A percentile compares a stretch with the other conserved stretches of the same genome.
Evolutionary conservation across 306 rosid species (phyloP).

Genomic region (Lupinus albus): DNA sequence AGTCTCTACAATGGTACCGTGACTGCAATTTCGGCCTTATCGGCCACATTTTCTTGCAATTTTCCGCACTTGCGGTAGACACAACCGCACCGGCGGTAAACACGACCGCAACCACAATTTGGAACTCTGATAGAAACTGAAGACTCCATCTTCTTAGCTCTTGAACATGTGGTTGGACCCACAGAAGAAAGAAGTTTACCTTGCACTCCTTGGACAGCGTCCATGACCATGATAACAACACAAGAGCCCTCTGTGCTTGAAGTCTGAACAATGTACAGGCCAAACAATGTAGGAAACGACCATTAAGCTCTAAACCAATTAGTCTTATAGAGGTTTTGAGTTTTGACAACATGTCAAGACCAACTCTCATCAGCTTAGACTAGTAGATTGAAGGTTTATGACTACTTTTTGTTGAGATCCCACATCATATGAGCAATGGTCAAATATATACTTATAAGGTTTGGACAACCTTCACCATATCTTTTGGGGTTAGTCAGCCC

Average conservation of each 20-base stretch:
- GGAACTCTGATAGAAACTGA: no score
- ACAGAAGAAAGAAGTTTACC: neutral
- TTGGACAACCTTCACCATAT: no score
- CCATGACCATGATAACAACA: neutral
- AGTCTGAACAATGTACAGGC: constrained; percentile 3
- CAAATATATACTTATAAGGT: no score
- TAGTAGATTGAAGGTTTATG: neutral
- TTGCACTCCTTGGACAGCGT: neutral
- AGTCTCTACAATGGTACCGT: no score
- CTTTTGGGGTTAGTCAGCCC: no score
- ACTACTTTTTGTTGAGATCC: no score
- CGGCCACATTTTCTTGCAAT: no score
- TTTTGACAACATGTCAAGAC: neutral
- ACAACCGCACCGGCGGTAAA: no score
- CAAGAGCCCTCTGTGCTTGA: neutral
- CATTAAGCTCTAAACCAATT: neutral
- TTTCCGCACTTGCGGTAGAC: no score
- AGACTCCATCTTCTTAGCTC: neutral
- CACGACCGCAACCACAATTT: no score
- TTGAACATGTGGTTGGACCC: neutral
- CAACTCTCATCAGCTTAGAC: neutral
- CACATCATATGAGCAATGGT: no score
- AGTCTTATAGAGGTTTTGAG: neutral
- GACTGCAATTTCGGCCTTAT: no score
- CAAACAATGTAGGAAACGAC: neutral